Percentiles rank a stretch among this genome's conserved stretches.
Conservation (phyloP, 352 stramenopile genomes). For the Phytophthora sojae region DNA sequence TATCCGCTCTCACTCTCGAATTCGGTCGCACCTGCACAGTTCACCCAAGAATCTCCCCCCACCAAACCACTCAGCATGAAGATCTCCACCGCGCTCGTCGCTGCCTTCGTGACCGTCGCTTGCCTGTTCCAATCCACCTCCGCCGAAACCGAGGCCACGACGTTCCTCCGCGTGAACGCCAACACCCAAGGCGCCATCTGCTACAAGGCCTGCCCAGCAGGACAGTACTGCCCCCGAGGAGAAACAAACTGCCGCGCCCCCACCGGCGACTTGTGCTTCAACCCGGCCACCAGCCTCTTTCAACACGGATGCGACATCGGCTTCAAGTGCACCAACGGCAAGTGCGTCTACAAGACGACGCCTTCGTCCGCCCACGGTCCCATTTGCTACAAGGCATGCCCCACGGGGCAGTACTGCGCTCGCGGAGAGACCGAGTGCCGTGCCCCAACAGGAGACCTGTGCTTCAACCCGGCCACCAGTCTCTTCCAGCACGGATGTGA, state of each 20-base stretch:
- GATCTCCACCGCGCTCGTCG: slow-evolving; percentile 36
- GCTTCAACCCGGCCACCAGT: slow-evolving; percentile 46
- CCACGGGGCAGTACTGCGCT: slow-evolving; percentile 32
- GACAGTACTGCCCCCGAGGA: slow-evolving; percentile 29
- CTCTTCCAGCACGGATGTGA: slow-evolving; percentile 28
- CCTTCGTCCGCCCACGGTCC: background rate
- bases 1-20: background rate
- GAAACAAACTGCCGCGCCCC: slow-evolving; percentile 19
- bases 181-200: slow-evolving; percentile 15
- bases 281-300: slow-evolving; percentile 31
- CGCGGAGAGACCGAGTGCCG: slow-evolving; percentile 29
- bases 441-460: slow-evolving; percentile 17
- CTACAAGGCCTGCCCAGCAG: slow-evolving; percentile 26
- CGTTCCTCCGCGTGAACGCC: slow-evolving; percentile 41
- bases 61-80: slow-evolving; percentile 30
- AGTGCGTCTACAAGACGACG: slow-evolving; percentile 29
- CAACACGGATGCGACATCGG: slow-evolving; percentile 19
- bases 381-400: slow-evolving; percentile 33
- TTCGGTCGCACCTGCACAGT: background rate
- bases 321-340: slow-evolving; percentile 35
- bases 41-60: background rate
- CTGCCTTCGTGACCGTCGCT: slow-evolving; percentile 27
- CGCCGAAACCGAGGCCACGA: slow-evolving; percentile 27
- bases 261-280: slow-evolving; percentile 25
- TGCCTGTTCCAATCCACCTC: slow-evolving; percentile 19